phyloP scores from a whole-genome alignment of 2,329 filamentous ascomycete species.

The Gnomoniopsis smithogilvyi region DNA sequence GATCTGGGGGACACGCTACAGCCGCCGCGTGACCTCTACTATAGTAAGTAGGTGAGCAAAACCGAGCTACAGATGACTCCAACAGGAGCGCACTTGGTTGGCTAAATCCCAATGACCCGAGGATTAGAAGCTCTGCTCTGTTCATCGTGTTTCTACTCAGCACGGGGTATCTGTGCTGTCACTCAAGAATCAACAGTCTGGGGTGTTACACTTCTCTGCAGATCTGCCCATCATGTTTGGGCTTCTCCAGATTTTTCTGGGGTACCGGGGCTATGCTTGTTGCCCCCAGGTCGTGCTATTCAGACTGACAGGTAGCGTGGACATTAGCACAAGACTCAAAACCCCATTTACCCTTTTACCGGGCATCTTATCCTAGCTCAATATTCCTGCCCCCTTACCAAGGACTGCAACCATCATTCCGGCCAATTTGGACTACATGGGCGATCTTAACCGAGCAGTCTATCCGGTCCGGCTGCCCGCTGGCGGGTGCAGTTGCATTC shows the following conservation, averaged over 20 bases:
- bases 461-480: slow-evolving; percentile 12
- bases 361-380: slow-evolving; percentile 6
- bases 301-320: background rate
- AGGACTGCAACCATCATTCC: background rate
- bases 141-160: no score
- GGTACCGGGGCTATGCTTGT: background rate
- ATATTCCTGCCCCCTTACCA: background rate
- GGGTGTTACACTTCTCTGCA: background rate
- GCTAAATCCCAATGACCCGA: background rate
- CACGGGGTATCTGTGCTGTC: no score
- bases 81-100: background rate
- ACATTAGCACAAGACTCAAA: background rate
- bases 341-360: slow-evolving; percentile 12
- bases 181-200: no score
- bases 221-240: background rate
- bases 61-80: no score
- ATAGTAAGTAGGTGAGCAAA: background rate
- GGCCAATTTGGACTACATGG: slow-evolving; percentile 1
- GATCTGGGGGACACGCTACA: background rate
- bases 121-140: no score
- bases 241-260: background rate
- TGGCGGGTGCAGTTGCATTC: background rate
- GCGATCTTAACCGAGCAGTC: slow-evolving; percentile 10
- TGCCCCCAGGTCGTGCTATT: background rate
- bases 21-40: background rate